Percentiles rank a stretch among this genome's conserved stretches.
phyloP scores from a whole-genome alignment of 768 basidiomycete genomes.

The Naematelia encephala region DNA sequence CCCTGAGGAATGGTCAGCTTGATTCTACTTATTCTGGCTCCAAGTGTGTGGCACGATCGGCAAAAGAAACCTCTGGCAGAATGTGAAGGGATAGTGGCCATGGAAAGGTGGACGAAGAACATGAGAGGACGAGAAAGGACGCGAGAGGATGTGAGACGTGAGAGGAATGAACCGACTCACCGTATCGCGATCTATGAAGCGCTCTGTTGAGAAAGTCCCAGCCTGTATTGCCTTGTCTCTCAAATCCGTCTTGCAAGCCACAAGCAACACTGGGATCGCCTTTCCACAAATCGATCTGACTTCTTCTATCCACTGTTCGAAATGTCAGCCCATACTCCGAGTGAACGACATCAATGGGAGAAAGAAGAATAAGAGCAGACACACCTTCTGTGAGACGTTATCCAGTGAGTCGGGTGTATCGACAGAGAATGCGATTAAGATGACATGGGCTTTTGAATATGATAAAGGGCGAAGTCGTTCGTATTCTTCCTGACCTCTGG shows the following conservation, averaged over 20 bases:
- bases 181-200: conserved; percentile 50
- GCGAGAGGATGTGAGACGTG: neutral
- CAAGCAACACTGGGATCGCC: conserved; percentile 86
- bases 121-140: conserved; percentile 52
- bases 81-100: neutral
- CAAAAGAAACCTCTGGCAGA: neutral
- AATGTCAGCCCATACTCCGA: neutral
- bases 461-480: conserved; percentile 96
- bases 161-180: conserved; percentile 31
- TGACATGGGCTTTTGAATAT: conserved; percentile 97
- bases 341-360: neutral
- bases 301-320: conserved; percentile 89
- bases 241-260: conserved; percentile 93
- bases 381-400: conserved; percentile 87
- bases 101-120: conserved; percentile 25
- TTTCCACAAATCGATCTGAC: conserved; percentile 94
- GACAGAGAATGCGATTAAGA: conserved; percentile 93
- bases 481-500: conserved; percentile 96
- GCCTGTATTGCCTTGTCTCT: conserved; percentile 55
- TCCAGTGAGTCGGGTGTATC: conserved; percentile 96
- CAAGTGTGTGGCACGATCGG: neutral
- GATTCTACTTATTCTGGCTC: neutral
- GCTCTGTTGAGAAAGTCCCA: conserved; percentile 33
- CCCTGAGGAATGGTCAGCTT: conserved; percentile 55
- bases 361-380: conserved; percentile 10